A percentile compares a stretch with the other conserved stretches of the same genome.
phyloP scores from a whole-genome alignment of 179 eudicot genomes.

The Sideroxylon spinosum region DNA sequence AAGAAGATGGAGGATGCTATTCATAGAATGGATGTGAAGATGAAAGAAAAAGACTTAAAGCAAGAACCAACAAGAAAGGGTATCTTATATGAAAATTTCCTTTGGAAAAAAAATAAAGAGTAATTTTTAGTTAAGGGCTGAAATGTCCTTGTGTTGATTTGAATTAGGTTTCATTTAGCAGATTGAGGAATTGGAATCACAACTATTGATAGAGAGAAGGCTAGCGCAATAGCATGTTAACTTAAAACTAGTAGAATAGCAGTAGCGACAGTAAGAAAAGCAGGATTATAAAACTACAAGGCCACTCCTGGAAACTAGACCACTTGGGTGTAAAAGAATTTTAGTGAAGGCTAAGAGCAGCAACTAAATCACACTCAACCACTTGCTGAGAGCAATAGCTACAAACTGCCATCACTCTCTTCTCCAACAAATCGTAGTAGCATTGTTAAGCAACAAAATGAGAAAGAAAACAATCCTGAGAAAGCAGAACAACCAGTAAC shows the following conservation, averaged over 20 bases:
- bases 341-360: conserved; percentile 28
- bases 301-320: conserved; percentile 53
- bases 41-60: conserved; percentile 80
- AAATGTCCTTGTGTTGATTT: background rate
- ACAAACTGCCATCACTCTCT: conserved; percentile 33
- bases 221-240: conserved; percentile 91
- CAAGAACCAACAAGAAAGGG: conserved; percentile 86
- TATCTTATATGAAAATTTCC: conserved; percentile 15
- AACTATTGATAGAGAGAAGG: conserved; percentile 80
- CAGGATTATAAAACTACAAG: conserved; percentile 36
- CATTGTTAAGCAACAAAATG: conserved; percentile 33
- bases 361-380: conserved; percentile 26
- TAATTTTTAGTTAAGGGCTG: background rate
- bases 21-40: conserved; percentile 59
- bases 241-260: conserved; percentile 65
- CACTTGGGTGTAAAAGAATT: conserved; percentile 32
- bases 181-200: conserved; percentile 89
- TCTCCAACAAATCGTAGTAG: conserved; percentile 28
- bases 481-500: conserved; percentile 27
- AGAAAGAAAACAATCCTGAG: conserved; percentile 77
- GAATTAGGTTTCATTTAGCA: conserved; percentile 25
- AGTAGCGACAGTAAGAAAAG: conserved; percentile 53
- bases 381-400: conserved; percentile 34
- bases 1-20: conserved; percentile 82
- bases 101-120: background rate